A percentile compares a stretch with the other conserved stretches of the same genome.
Evolutionary conservation across 176 grass and related monocot species (phyloP).

Genomic region (Oryza australiensis): DNA sequence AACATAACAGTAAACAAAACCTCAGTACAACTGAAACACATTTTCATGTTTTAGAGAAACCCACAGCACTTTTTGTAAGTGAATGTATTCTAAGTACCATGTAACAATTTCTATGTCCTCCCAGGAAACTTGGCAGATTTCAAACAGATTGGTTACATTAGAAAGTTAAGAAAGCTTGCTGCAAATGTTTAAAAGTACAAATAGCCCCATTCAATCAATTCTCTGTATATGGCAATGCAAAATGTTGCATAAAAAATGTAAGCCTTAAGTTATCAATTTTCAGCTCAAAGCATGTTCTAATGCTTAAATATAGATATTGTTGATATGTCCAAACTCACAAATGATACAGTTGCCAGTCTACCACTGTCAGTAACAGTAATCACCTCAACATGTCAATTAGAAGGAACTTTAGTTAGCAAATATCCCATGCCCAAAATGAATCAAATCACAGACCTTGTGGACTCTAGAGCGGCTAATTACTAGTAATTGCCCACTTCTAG

Average conservation of each 20-base stretch:
- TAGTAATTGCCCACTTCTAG: not conserved
- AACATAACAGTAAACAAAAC: constrained; percentile 26
- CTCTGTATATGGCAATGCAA: not conserved
- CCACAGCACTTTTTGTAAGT: not conserved
- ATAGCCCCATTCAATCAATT: not conserved
- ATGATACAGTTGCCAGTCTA: not conserved
- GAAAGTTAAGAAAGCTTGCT: not conserved
- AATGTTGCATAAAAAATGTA: constrained; percentile 9
- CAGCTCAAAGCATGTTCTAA: constrained; percentile 1
- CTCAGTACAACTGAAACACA: not conserved
- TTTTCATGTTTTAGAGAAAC: not conserved
- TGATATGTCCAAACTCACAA: not conserved
- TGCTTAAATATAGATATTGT: not conserved
- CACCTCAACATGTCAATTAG: not conserved
- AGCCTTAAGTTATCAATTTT: not conserved
- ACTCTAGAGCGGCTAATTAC: constrained; percentile 20
- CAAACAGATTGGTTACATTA: not conserved
- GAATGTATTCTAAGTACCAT: not conserved
- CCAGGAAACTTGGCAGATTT: not conserved
- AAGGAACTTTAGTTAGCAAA: not conserved
- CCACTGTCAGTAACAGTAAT: constrained; percentile 3
- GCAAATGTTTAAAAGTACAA: not conserved
- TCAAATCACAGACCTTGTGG: constrained; percentile 16
- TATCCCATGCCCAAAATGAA: constrained; percentile 2
- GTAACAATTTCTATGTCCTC: not conserved